Conservation (phyloP, 202 grass and related monocot species). For the Zizania palustris region DNA sequence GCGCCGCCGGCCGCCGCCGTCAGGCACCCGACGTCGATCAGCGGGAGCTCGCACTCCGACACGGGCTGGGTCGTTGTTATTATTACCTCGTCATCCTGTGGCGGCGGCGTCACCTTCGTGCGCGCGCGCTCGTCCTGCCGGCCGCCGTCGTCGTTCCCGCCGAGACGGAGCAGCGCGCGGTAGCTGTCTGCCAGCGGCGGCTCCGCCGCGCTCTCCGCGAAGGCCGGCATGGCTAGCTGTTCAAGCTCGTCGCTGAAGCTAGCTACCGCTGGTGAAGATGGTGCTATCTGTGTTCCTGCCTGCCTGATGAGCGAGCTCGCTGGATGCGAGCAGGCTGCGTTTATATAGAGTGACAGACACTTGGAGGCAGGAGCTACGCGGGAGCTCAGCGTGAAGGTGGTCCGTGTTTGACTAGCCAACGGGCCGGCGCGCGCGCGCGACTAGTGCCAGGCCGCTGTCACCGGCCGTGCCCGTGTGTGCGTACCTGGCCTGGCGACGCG, state of each 20-base stretch:
- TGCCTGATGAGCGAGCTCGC: neutral
- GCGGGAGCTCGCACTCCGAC: constrained; percentile 63
- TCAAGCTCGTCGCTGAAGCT: neutral
- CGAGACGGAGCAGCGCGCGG: constrained; percentile 40
- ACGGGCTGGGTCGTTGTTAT: neutral
- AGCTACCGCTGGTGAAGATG: neutral
- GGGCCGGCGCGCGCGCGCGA: constrained; percentile 10
- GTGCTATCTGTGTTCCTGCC: constrained; percentile 6
- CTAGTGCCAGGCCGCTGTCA: neutral
- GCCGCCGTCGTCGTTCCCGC: neutral
- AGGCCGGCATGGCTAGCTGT: constrained; percentile 48
- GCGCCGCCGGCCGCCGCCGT: neutral
- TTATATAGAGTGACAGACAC: constrained; percentile 35
- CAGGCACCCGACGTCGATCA: constrained; percentile 62
- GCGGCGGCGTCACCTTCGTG: neutral
- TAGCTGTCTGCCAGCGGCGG: constrained; percentile 57
- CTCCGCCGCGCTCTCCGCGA: constrained; percentile 38
- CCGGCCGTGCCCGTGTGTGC: constrained; percentile 19
- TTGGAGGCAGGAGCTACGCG: constrained; percentile 45
- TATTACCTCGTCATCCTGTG: neutral
- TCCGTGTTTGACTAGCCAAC: constrained; percentile 5
- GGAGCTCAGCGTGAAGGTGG: neutral
- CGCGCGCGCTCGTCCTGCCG: neutral
- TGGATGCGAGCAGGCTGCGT: neutral
- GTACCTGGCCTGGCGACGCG: constrained; percentile 44